Base-by-base conservation (phyloP, 768 basidiomycete species). In the Punctularia strigosozonata region DNA sequence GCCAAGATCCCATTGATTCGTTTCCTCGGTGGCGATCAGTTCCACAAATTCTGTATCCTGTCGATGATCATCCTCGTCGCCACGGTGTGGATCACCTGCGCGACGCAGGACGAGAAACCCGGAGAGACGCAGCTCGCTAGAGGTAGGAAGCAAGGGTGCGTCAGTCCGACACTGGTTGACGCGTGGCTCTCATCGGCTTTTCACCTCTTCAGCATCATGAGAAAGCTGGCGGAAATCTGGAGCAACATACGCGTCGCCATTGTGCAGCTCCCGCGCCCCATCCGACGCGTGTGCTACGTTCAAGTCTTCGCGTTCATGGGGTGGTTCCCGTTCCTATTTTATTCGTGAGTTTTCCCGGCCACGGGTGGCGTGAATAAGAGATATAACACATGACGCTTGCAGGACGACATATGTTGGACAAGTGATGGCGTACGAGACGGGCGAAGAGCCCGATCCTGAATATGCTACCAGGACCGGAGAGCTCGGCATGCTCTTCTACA, bases 241-340 rank as follows among this genome's bases (percentile, higher is more conserved):
- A 62, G 71, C 31, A 90, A 85, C 49, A 95, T 97, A 31, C 73
- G 74, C 46, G 65, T 56, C 22, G 81, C 91, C 4, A 64, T 88
- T 7, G 52, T 72, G 31, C 77, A 76, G 35, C 71, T 97, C 32
- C 92, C 92, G 0, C 76, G 72, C 46, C 81, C 89, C 10, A 80
- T 97, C 31, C 75, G 78, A 36, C 73, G 86, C 20, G 92, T 97
- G 8, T 97, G 92, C 55, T 78, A 81, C 51, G 91, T 95, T 3
- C 92, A 97, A 52, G 59, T 97, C 14, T 92, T 88, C 54, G 91
- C 92, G 2, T 97, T 94, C 56, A 94, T 94, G 88, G 90, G 88
- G 47, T 97, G 92, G 87, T 97, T 97, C 53, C 92, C 92, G 1
- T 97, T 91, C 65, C 65, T 95, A 28, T 95, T 97, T 59, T 91